Percentiles rank a stretch among this genome's conserved stretches.
Conservation (phyloP, 768 basidiomycete genomes). For the Glaciozyma martinii region DNA sequence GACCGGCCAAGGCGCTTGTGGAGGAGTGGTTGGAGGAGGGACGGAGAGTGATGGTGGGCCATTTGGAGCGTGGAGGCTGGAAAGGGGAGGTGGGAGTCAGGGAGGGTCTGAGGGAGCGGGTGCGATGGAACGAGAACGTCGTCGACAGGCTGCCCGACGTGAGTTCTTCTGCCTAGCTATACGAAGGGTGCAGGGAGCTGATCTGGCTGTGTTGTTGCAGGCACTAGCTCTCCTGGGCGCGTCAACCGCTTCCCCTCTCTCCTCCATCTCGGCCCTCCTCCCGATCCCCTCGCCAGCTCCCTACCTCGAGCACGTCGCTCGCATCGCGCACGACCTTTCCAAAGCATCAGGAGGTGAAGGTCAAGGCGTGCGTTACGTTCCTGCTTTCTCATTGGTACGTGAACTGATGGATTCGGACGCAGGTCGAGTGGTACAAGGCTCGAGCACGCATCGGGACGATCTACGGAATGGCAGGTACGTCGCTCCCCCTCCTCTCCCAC, state of each 20-base stretch:
- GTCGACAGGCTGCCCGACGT: constrained; percentile 12
- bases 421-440: constrained; percentile 26
- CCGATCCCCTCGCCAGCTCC: constrained; percentile 3
- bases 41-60: constrained; percentile 4
- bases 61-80: not conserved
- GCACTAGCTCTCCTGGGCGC: constrained; percentile 24
- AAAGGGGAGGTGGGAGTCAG: constrained; percentile 4
- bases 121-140: constrained; percentile 14
- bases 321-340: constrained; percentile 26
- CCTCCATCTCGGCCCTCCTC: constrained; percentile 2
- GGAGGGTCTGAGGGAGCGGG: constrained; percentile 7
- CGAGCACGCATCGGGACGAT: constrained; percentile 20
- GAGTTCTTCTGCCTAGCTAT: not conserved
- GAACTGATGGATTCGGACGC: not conserved
- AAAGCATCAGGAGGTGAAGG: constrained; percentile 9
- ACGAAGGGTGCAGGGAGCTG: not conserved
- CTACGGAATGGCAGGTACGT: constrained; percentile 18
- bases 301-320: constrained; percentile 14
- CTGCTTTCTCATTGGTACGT: not conserved
- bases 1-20: constrained; percentile 23
- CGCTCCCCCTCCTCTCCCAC: not conserved
- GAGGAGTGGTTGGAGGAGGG: constrained; percentile 21
- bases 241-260: constrained; percentile 6
- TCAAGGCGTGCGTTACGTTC: constrained; percentile 11
- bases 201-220: not conserved